Percentiles rank a stretch among this genome's conserved stretches.
Evolutionary conservation across 78 protist genomes (phyloP).

Genomic region (Pelomyxa schiedti): DNA sequence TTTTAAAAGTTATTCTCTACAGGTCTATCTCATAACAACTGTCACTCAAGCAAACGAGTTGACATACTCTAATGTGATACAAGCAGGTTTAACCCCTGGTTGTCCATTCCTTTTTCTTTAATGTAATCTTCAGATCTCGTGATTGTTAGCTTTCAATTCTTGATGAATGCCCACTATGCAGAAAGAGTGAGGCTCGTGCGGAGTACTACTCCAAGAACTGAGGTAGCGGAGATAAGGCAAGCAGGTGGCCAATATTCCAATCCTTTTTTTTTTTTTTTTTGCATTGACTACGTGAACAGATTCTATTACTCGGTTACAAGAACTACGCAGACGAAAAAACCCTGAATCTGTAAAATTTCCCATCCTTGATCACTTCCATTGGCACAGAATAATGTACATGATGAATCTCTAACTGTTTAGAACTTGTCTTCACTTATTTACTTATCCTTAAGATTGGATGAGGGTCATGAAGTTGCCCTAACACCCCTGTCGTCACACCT

Average conservation of each 20-base stretch:
- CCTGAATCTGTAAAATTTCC: background rate
- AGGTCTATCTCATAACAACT: background rate
- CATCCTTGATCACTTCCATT: background rate
- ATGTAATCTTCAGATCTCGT: too few relatives aligned
- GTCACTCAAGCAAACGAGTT: background rate
- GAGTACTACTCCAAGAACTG: background rate
- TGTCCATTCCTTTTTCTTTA: too few relatives aligned
- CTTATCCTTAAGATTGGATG: too few relatives aligned
- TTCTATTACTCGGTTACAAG: background rate
- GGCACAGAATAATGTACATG: conserved; percentile 6
- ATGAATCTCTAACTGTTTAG: too few relatives aligned
- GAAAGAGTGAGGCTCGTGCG: background rate
- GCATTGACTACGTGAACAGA: too few relatives aligned
- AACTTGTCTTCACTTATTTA: too few relatives aligned
- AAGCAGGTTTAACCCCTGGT: too few relatives aligned
- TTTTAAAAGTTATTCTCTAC: background rate
- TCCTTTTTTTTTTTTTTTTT: too few relatives aligned
- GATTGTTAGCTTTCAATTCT: conserved; percentile 1
- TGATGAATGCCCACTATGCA: background rate
- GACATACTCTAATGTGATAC: background rate
- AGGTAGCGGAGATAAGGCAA: background rate
- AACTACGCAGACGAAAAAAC: background rate
- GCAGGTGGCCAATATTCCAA: background rate
- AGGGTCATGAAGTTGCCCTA: conserved; percentile 8
- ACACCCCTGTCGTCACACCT: background rate